phyloP scores from a whole-genome alignment of 2,329 filamentous ascomycete genomes.

The Trichoderma aggressivum region DNA sequence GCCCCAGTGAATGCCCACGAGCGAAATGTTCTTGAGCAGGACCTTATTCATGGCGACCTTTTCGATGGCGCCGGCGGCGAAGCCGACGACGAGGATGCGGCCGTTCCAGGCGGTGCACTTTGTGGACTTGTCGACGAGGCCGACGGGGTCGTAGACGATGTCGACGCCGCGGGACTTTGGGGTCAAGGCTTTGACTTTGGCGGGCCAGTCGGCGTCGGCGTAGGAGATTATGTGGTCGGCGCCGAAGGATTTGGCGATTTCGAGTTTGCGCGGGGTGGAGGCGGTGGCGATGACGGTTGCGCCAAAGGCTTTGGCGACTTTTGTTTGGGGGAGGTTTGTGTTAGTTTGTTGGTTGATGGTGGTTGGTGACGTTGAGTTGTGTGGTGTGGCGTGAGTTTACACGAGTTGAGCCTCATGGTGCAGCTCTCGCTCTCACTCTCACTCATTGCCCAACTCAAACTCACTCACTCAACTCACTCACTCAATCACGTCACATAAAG shows the following conservation, averaged over 20 bases:
- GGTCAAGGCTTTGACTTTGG: conserved; percentile 71
- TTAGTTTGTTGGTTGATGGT: not conserved
- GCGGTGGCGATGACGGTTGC: conserved; percentile 93
- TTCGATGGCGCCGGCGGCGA: conserved; percentile 73
- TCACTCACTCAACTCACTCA: not conserved
- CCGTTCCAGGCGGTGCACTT: conserved; percentile 96
- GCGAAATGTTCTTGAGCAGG: conserved; percentile 84
- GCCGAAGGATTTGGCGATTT: conserved; percentile 74
- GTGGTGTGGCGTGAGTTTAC: not conserved
- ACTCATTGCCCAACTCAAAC: not conserved
- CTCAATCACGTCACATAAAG: not conserved
- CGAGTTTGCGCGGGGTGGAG: conserved; percentile 73
- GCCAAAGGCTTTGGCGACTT: conserved; percentile 81
- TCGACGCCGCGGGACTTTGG: conserved; percentile 73
- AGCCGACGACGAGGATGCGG: conserved; percentile 81
- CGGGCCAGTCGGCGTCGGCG: conserved; percentile 59
- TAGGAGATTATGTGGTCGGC: conserved; percentile 85
- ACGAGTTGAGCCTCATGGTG: not conserved
- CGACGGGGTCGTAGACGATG: conserved; percentile 93
- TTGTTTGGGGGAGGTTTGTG: not conserved
- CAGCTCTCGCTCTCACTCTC: not conserved
- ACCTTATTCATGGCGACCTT: conserved; percentile 92
- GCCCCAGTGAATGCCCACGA: conserved; percentile 92
- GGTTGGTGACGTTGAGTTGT: not conserved
- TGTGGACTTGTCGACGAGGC: conserved; percentile 79